Percentiles rank a stretch among this genome's conserved stretches.
phyloP scores from a whole-genome alignment of 2,329 filamentous ascomycete species.

The Spiromastix sp. region DNA sequence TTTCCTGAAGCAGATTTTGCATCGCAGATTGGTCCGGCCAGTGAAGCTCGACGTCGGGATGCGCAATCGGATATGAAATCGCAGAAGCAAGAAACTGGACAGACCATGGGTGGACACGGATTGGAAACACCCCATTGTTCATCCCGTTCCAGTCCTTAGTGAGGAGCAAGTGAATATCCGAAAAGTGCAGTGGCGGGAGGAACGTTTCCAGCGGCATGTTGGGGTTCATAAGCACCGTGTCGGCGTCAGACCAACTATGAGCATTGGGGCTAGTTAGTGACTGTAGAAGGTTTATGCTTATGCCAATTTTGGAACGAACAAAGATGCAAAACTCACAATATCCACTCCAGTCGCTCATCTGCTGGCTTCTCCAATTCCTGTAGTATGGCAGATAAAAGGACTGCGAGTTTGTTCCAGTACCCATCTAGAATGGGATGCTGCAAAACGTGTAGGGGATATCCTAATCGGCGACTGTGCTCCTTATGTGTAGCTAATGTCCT shows the following conservation, averaged over 20 bases:
- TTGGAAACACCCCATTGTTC: conserved; percentile 24
- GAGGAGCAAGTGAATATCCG: conserved; percentile 21
- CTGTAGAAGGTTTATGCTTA: too few species aligned
- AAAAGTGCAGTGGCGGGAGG: conserved; percentile 20
- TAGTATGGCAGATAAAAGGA: conserved; percentile 27
- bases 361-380: conserved; percentile 20
- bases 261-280: neutral
- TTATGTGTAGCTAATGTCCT: conserved; percentile 32
- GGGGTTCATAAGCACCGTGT: conserved; percentile 24
- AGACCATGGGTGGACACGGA: conserved; percentile 26
- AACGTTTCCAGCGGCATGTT: conserved; percentile 24
- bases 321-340: conserved; percentile 18
- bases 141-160: conserved; percentile 24
- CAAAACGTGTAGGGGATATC: conserved; percentile 33
- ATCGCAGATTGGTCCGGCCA: conserved; percentile 14
- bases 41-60: conserved; percentile 14
- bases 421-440: conserved; percentile 32
- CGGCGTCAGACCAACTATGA: conserved; percentile 25
- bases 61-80: conserved; percentile 16
- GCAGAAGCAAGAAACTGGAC: conserved; percentile 20
- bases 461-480: conserved; percentile 29
- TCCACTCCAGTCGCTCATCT: conserved; percentile 20
- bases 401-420: conserved; percentile 37
- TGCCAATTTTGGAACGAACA: too few species aligned
- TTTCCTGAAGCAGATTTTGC: conserved; percentile 6